These are phyloP conservation scores for Hypoxylon sp. DNA, from an alignment of 2,329 filamentous ascomycete genomes.

Conservation along the genomic window DNA sequence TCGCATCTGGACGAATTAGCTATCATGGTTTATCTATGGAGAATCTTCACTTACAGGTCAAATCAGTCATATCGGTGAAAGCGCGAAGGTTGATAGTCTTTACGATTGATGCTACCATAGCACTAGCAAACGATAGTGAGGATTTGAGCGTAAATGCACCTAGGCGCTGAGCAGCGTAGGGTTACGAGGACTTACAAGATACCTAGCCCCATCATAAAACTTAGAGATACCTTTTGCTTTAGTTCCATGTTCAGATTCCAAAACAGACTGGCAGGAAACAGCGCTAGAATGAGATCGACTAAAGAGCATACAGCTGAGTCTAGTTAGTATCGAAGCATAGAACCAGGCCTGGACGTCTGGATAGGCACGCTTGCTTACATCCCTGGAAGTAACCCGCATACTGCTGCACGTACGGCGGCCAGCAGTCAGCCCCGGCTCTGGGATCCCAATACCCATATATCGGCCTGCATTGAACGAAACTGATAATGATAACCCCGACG, in stretches of 20 bases:
- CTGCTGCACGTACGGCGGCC: constrained; percentile 27
- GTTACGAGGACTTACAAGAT: constrained; percentile 26
- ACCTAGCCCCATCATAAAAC: constrained; percentile 34
- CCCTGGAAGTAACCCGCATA: constrained; percentile 38
- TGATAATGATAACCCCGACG: constrained; percentile 31
- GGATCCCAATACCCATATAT: constrained; percentile 34
- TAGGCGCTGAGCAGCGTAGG: neutral
- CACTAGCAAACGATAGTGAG: constrained; percentile 13
- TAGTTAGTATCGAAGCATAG: neutral
- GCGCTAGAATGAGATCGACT: constrained; percentile 35
- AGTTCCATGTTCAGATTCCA: constrained; percentile 38
- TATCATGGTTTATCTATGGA: neutral
- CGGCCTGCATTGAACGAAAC: constrained; percentile 36
- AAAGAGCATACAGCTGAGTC: constrained; percentile 31
- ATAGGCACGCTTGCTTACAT: constrained; percentile 25
- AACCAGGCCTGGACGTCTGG: neutral
- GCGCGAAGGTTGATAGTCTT: constrained; percentile 31
- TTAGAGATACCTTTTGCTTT: constrained; percentile 32
- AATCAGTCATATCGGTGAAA: constrained; percentile 4
- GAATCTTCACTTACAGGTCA: constrained; percentile 4
- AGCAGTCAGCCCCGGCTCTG: constrained; percentile 21
- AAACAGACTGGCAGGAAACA: constrained; percentile 36
- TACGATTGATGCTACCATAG: constrained; percentile 38
- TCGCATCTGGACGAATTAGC: constrained; percentile 15
- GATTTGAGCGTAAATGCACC: neutral